phyloP scores from a whole-genome alignment of 2,329 filamentous ascomycete genomes.

The Ophiosphaerella narmari region DNA sequence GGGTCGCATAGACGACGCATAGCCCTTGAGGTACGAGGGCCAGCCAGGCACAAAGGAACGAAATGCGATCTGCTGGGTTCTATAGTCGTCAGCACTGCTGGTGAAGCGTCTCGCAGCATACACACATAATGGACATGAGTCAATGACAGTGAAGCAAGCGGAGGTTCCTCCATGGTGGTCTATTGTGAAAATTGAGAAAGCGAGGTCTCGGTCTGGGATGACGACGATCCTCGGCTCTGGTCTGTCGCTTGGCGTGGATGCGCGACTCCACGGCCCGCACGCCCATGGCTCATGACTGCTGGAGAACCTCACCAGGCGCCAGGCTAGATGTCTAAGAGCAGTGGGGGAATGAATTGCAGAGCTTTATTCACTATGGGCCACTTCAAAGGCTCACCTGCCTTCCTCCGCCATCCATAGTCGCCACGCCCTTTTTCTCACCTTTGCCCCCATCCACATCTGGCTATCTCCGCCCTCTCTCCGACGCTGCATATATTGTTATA shows the following conservation, averaged over 20 bases:
- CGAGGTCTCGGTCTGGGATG: background rate
- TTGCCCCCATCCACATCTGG: constrained; percentile 4
- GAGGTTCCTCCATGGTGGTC: constrained; percentile 53
- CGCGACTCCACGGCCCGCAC: background rate
- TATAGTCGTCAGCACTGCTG: constrained; percentile 48
- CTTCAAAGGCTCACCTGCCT: constrained; percentile 13
- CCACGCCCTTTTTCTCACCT: constrained; percentile 19
- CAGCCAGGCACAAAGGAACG: constrained; percentile 89
- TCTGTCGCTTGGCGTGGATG: constrained; percentile 9
- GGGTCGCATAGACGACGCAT: constrained; percentile 84
- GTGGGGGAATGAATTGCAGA: background rate
- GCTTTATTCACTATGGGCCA: constrained; percentile 22
- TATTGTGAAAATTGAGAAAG: background rate
- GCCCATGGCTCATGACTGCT: background rate
- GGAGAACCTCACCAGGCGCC: too few species aligned
- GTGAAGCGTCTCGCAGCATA: constrained; percentile 1
- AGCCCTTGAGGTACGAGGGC: constrained; percentile 91
- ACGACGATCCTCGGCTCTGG: constrained; percentile 12
- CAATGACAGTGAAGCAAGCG: constrained; percentile 86
- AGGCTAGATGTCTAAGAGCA: too few species aligned
- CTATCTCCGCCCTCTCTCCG: constrained; percentile 16
- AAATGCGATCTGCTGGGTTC: constrained; percentile 85
- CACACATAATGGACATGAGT: constrained; percentile 95
- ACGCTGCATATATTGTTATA: constrained; percentile 1
- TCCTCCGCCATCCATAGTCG: constrained; percentile 15